Base-by-base conservation (phyloP, 2,329 filamentous ascomycete genomes). In the Calonectria leucothoes region DNA sequence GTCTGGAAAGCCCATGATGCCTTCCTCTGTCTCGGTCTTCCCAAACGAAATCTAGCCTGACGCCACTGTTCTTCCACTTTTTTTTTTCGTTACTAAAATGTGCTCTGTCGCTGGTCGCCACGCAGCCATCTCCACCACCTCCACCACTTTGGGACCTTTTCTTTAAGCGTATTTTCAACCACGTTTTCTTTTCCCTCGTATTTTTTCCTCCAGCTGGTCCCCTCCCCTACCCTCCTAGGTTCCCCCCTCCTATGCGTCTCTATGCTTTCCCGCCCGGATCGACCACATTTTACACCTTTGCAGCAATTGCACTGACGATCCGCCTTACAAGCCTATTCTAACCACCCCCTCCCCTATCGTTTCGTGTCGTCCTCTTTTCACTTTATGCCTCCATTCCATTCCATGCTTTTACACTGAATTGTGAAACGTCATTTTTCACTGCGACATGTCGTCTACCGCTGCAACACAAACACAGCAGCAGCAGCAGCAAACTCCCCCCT, bases 151-250 rank as follows among this genome's bases (percentile, higher is more conserved):
- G 23, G 33, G 33, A 3, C 6, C 59, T 15, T 52, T 52, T 48
- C 49, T 57, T 72, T 72, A 72, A 72, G 57, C 66, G 49, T 72
- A 72, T 69, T 72, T 70, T 49, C 37, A 35, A 20, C 45, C 29
- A 64, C 59, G n/a, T 45, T 45, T 64, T 33, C 45, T 42, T 27
- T 27, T 31, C 20, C n/a, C n/a, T 48, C 20, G 17, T 33, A 15
- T 48, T 33, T 48, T 45, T n/a, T 23, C 33, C 5, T 25, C 25
- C 25, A 23, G 20, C 35, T 35, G 37, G 65, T 27, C 25, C 29
- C 35, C 37, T 10, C 35, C 25, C 25, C 23, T 35, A 15, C 37
- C 15, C 35, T 33, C 25, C 23, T 35, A 15, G 35, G n/a, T 48
- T 23, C 39, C 39, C 20, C 37, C 42, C 20, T n/a, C 42, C 42